Evolutionary conservation across 352 stramenopile genomes (phyloP).

Genomic region (Hyaloperonospora arabidopsidis): DNA sequence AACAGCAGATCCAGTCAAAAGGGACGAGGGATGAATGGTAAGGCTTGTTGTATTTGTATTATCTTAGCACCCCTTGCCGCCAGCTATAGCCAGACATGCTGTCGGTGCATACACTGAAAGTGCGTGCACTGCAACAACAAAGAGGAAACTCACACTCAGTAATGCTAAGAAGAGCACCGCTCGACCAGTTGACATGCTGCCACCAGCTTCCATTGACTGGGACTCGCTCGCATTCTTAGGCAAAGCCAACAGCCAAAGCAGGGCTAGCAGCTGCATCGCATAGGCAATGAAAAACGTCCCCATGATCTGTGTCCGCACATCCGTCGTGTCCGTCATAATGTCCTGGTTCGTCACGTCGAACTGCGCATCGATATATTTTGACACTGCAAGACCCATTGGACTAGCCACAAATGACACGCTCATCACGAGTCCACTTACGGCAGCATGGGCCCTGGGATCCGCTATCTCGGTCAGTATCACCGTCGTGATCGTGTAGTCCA

Average conservation of each 20-base stretch:
- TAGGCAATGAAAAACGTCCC: conserved; percentile 50
- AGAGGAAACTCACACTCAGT: conserved; percentile 17
- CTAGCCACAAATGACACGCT: conserved; percentile 39
- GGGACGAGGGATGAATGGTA: no score
- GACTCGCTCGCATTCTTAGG: conserved; percentile 34
- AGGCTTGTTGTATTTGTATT: not conserved
- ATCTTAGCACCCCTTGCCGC: conserved; percentile 38
- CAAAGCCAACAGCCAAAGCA: conserved; percentile 41
- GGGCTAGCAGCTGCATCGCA: conserved; percentile 35
- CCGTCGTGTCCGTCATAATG: conserved; percentile 35
- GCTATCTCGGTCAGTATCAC: conserved; percentile 44
- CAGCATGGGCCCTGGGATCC: conserved; percentile 19
- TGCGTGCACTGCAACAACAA: conserved; percentile 33
- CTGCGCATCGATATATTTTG: conserved; percentile 52
- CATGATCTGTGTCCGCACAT: conserved; percentile 39
- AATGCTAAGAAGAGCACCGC: conserved; percentile 17
- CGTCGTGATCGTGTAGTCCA: conserved; percentile 51
- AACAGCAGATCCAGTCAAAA: no score
- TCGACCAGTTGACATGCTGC: conserved; percentile 21
- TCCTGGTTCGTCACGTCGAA: conserved; percentile 39
- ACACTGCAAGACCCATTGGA: conserved; percentile 38
- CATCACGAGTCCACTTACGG: conserved; percentile 37
- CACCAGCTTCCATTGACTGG: conserved; percentile 21
- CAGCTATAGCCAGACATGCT: conserved; percentile 37
- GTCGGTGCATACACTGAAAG: conserved; percentile 48